Evolutionary conservation across 2,329 filamentous ascomycete genomes (phyloP).

Genomic region (Talaromyces sp.): DNA sequence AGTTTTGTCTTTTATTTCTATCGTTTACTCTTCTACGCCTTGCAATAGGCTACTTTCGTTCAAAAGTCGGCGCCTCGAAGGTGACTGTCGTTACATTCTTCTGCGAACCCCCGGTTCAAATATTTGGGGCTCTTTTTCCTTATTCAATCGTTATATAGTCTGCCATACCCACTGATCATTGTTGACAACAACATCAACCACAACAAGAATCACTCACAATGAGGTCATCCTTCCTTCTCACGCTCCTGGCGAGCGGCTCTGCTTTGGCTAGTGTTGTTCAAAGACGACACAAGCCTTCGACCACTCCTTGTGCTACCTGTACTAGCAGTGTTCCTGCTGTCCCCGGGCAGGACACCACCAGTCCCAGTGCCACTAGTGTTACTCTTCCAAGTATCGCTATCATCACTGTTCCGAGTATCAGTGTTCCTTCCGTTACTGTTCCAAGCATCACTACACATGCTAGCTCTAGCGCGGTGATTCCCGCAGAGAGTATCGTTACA

Average conservation of each 20-base stretch:
- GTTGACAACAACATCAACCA: not conserved
- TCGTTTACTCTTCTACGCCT: not conserved
- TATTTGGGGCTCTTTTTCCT: not conserved
- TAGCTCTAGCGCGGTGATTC: not conserved
- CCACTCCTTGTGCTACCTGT: constrained; percentile 2
- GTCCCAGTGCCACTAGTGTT: not conserved
- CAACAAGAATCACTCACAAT: constrained; percentile 3
- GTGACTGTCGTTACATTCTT: constrained; percentile 11
- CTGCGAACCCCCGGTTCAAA: constrained; percentile 4
- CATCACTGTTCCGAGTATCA: not conserved
- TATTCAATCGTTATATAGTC: constrained; percentile 11
- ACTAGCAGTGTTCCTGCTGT: not conserved
- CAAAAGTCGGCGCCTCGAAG: constrained; percentile 7
- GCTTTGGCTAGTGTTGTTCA: constrained; percentile 3
- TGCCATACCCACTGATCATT: not conserved
- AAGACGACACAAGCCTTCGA: not conserved
- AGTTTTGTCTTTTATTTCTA: not conserved
- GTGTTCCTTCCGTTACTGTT: not conserved
- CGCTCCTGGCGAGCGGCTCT: constrained; percentile 11
- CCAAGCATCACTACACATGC: not conserved
- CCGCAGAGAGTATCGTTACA: constrained; percentile 5
- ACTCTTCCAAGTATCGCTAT: not conserved
- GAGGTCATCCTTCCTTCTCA: constrained; percentile 6
- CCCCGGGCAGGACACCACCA: not conserved
- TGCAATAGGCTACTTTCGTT: not conserved